Base-by-base conservation (phyloP, 352 stramenopile genomes). In the Phytopythium montanum region DNA sequence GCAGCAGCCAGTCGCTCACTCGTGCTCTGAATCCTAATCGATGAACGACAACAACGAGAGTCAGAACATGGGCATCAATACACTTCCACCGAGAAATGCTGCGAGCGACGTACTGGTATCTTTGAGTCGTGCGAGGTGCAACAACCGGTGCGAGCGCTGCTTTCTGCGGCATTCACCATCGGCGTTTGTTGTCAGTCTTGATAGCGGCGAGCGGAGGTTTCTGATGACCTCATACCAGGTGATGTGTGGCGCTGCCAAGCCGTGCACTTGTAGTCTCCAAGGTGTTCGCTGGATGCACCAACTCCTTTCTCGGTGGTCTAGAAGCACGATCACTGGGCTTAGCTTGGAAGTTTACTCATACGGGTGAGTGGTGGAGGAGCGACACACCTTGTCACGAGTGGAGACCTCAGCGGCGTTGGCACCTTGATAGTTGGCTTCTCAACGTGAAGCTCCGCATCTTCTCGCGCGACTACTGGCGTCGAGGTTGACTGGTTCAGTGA, bases 1-100 rank as follows among this genome's bases (percentile, higher is more conserved):
- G 71, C 69, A 42, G 75, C 66, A 33, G 62, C 46, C 12, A 83
- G 75, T 6, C 71, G 31, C n/a, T 68, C 51, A 21, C 70, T 49
- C 28, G 68, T 57, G 39, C 58, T 54, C 18, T 68, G 59, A 19
- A 81, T 50, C 23, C 73, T 81, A 38, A n/a, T n/a, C 16, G 36
- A n/a, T 13, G 41, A 3, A n/a, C 55, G 13, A 46, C 39, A 28
- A 29, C 48, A 52, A 34, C 18, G 52, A 0, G 28, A 33, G 21
- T 56, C 18, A 56, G 10, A n/a, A 48, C 6, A n/a, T 45, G 16
- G 4, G 13, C 2, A 54, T 6, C 13, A 34, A 52, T 52, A 25
- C 45, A 5, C 45, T n/a, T 18, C 19, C 16, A 5, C 12, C 33
- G 25, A 12, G 33, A 57, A 3, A 57, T 36, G 4, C 7, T 48